These are phyloP conservation scores for Auricularia cornea DNA, from an alignment of 768 basidiomycete genomes.

Conservation along the genomic window DNA sequence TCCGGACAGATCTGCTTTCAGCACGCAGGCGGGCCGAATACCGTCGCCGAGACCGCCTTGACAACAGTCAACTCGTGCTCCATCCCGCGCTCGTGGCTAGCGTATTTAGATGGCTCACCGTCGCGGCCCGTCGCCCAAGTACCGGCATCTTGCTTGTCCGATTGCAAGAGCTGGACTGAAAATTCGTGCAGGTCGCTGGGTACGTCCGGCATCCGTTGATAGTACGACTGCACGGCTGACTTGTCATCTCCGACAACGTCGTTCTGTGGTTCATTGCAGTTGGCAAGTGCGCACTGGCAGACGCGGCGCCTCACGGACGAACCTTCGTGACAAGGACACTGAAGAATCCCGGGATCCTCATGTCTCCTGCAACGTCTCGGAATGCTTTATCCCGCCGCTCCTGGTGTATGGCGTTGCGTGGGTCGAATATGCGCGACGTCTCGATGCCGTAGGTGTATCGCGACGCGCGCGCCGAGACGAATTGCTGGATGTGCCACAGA, in stretches of 20 bases:
- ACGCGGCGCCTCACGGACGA: neutral
- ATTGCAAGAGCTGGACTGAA: neutral
- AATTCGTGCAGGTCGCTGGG: neutral
- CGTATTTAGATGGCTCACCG: neutral
- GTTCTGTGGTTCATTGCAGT: neutral
- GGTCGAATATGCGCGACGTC: neutral
- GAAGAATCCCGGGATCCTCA: neutral
- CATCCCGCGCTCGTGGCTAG: neutral
- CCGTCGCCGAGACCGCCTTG: neutral
- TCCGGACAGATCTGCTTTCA: neutral
- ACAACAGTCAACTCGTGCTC: neutral
- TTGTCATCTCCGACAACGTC: neutral
- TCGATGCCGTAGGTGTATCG: neutral
- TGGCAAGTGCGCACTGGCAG: neutral
- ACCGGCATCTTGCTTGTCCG: neutral
- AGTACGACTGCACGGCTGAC: neutral
- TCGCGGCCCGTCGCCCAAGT: neutral
- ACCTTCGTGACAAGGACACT: neutral
- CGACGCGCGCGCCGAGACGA: neutral
- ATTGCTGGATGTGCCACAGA: neutral
- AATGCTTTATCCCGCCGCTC: neutral
- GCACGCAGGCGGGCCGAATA: neutral
- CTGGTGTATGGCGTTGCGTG: neutral
- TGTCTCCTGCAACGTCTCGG: neutral
- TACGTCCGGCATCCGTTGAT: neutral